phyloP scores from a whole-genome alignment of 805 yeast species.

The Pichia insulana region DNA sequence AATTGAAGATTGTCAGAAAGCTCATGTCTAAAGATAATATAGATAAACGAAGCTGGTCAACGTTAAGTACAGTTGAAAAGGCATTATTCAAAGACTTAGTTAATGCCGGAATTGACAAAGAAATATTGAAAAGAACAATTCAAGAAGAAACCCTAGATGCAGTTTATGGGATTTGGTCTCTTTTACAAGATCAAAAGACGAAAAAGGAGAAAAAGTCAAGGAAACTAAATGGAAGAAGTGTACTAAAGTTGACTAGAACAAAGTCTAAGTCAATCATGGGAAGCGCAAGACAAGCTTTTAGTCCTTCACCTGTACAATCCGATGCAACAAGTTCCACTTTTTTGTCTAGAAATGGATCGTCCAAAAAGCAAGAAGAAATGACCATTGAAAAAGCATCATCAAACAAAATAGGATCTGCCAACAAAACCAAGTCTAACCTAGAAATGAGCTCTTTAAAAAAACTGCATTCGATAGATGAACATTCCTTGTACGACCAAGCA shows the following conservation, averaged over 20 bases:
- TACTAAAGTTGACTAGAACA: slow-evolving; percentile 17
- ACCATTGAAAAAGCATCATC: not conserved
- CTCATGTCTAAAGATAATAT: slow-evolving; percentile 30
- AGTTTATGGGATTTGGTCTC: slow-evolving; percentile 66
- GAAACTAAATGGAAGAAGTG: slow-evolving; percentile 21
- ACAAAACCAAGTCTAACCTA: too few relatives aligned
- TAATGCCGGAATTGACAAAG: slow-evolving; percentile 56
- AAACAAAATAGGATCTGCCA: slow-evolving; percentile 8
- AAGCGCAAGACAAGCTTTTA: slow-evolving; percentile 14
- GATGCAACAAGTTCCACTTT: not conserved
- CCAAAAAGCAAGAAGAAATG: not conserved
- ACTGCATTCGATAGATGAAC: not conserved
- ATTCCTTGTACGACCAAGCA: slow-evolving; percentile 1
- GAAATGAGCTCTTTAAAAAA: not conserved
- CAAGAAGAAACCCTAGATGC: slow-evolving; percentile 56
- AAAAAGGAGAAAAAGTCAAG: slow-evolving; percentile 32
- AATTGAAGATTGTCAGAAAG: slow-evolving; percentile 32
- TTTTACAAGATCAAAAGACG: slow-evolving; percentile 48
- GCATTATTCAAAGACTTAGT: slow-evolving; percentile 50
- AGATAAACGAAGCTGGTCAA: slow-evolving; percentile 1
- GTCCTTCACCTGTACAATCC: slow-evolving; percentile 10
- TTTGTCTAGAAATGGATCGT: slow-evolving; percentile 1
- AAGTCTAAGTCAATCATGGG: slow-evolving; percentile 20
- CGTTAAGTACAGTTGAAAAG: slow-evolving; percentile 47
- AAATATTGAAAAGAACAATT: slow-evolving; percentile 50